Conservation (phyloP, 1,139 yeast genomes). For the Taphrina betulina region DNA sequence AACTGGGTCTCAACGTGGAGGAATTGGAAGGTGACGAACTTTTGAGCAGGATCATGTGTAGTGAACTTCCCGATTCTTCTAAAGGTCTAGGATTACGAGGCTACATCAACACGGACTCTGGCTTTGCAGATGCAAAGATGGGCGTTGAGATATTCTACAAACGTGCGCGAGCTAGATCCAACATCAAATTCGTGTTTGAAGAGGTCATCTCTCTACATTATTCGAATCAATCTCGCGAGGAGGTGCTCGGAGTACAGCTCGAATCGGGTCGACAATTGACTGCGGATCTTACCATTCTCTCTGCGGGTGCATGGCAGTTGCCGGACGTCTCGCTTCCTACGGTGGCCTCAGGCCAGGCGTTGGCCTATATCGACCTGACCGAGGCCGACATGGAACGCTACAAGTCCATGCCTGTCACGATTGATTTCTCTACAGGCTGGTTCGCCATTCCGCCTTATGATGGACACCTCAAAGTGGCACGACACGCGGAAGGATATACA, state of each 20-base stretch:
- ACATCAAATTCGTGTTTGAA: conserved; percentile 42
- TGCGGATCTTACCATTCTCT: conserved; percentile 46
- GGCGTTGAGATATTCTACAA: conserved; percentile 45
- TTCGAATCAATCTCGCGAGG: conserved; percentile 34
- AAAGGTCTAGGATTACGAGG: conserved; percentile 27
- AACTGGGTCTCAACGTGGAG: conserved; percentile 42
- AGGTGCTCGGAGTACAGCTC: conserved; percentile 43
- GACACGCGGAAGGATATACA: conserved; percentile 38
- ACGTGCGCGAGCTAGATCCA: conserved; percentile 1
- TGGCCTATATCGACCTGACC: conserved; percentile 37
- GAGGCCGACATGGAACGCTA: conserved; percentile 39
- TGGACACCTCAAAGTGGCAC: conserved; percentile 47
- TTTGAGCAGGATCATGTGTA: neutral
- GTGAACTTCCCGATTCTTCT: neutral
- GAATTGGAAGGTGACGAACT: conserved; percentile 36
- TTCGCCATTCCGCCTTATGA: conserved; percentile 51
- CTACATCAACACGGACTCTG: conserved; percentile 46
- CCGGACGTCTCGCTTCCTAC: conserved; percentile 12
- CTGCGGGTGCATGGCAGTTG: conserved; percentile 49
- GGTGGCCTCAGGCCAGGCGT: conserved; percentile 39
- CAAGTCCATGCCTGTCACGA: conserved; percentile 48
- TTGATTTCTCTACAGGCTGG: conserved; percentile 52
- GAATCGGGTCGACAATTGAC: conserved; percentile 43
- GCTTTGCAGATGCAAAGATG: conserved; percentile 47
- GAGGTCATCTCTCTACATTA: conserved; percentile 40